Evolutionary conservation across 331 rosid species (phyloP).

Genomic region (Malus hybrid): DNA sequence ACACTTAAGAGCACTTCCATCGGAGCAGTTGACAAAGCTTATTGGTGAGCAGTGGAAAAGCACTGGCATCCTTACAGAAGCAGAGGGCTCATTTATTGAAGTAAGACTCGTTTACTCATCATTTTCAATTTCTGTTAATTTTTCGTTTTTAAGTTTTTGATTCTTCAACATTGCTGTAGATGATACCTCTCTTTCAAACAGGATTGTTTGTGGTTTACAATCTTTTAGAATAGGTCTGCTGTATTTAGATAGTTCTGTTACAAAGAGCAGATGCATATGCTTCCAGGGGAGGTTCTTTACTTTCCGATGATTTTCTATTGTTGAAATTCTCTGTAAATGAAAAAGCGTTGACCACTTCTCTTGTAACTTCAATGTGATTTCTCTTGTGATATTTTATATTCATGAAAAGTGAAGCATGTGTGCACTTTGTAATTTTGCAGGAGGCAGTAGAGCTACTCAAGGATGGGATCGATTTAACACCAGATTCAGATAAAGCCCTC

Average conservation of each 20-base stretch:
- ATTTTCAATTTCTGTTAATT: background rate
- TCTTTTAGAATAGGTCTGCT: background rate
- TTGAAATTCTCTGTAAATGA: background rate
- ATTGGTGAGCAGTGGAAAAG: conserved; percentile 70
- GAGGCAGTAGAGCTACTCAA: conserved; percentile 75
- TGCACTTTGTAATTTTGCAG: conserved; percentile 28
- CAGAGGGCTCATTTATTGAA: conserved; percentile 61
- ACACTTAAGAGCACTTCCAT: conserved; percentile 66
- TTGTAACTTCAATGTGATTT: background rate
- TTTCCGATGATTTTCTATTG: background rate
- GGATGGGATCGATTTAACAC: conserved; percentile 77
- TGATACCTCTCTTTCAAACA: background rate
- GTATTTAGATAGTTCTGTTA: background rate
- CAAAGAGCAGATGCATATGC: background rate
- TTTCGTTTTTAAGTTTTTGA: background rate
- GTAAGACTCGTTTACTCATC: conserved; percentile 36
- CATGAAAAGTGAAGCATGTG: conserved; percentile 6
- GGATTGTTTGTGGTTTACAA: background rate
- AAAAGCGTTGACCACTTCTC: background rate
- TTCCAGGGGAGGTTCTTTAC: background rate
- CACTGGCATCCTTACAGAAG: conserved; percentile 48
- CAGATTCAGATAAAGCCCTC: conserved; percentile 74
- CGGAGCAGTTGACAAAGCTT: conserved; percentile 56
- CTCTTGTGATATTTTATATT: conserved; percentile 1
- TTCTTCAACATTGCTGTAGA: conserved; percentile 1